A percentile compares a stretch with the other conserved stretches of the same genome.
These are phyloP conservation scores for Camelina neglecta DNA, from an alignment of 345 rosid species.

Conservation along the genomic window DNA sequence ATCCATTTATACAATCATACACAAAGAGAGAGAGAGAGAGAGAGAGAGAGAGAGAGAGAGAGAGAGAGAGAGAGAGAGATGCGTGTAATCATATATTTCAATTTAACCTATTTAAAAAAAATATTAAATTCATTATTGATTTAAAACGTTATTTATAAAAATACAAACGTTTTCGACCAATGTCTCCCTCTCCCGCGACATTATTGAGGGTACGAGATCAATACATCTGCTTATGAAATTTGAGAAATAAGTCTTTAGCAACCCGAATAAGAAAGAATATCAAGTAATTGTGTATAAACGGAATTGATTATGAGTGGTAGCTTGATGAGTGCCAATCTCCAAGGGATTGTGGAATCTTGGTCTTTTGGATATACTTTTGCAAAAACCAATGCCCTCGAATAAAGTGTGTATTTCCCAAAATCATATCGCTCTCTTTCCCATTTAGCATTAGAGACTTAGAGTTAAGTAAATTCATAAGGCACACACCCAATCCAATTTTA, in stretches of 20 bases:
- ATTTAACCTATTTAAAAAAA: not conserved
- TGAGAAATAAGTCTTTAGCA: not conserved
- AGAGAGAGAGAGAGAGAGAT: not conserved
- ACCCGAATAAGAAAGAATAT: not conserved
- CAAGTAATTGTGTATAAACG: not conserved
- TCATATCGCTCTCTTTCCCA: conserved; percentile 14
- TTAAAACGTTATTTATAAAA: not conserved
- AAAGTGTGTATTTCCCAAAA: conserved; percentile 34
- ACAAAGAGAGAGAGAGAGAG: not conserved
- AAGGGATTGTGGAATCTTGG: conserved; percentile 28
- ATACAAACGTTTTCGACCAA: not conserved
- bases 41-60: not conserved
- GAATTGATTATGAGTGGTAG: conserved; percentile 22
- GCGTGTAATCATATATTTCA: not conserved
- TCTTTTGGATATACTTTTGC: conserved; percentile 35
- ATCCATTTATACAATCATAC: conserved; percentile 21
- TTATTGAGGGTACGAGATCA: not conserved
- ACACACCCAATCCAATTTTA: not conserved
- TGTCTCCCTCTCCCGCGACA: not conserved
- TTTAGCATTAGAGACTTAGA: not conserved
- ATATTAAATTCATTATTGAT: not conserved
- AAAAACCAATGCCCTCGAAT: conserved; percentile 26
- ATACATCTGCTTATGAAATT: not conserved
- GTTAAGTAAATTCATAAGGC: not conserved
- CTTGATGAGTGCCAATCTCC: conserved; percentile 33